phyloP scores from a whole-genome alignment of 202 grass and related monocot species.

The Panicum virgatum region DNA sequence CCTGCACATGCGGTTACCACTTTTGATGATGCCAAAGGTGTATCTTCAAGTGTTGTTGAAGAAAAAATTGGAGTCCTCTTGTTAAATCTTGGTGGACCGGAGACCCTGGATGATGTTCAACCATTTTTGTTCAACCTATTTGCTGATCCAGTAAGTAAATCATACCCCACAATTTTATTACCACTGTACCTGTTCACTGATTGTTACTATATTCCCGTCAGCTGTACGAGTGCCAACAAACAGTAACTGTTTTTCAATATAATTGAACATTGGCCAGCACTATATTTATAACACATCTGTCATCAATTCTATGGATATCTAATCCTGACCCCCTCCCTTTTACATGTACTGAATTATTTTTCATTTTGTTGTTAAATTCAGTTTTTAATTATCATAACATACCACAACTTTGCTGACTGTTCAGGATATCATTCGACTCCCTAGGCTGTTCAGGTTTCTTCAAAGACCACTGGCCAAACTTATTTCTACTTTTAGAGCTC shows the following conservation, averaged over 20 bases:
- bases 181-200: neutral
- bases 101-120: constrained; percentile 88
- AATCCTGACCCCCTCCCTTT: neutral
- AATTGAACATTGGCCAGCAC: neutral
- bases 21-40: constrained; percentile 39
- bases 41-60: constrained; percentile 36
- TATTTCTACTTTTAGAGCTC: constrained; percentile 86
- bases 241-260: neutral
- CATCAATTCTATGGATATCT: neutral
- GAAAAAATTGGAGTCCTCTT: constrained; percentile 86
- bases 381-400: neutral
- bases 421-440: constrained; percentile 93
- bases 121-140: constrained; percentile 96
- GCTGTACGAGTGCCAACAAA: neutral
- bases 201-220: neutral
- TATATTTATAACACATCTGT: neutral
- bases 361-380: neutral
- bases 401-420: neutral
- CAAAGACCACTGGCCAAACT: constrained; percentile 92
- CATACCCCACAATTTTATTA: neutral
- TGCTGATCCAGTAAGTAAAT: constrained; percentile 75
- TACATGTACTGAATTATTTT: constrained; percentile 15
- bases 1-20: constrained; percentile 37
- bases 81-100: constrained; percentile 94
- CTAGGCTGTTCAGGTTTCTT: constrained; percentile 92